Percentiles rank a stretch among this genome's conserved stretches.
Conservation (phyloP, 2,329 filamentous ascomycete species). For the Neoscytalidium dimidiatum region DNA sequence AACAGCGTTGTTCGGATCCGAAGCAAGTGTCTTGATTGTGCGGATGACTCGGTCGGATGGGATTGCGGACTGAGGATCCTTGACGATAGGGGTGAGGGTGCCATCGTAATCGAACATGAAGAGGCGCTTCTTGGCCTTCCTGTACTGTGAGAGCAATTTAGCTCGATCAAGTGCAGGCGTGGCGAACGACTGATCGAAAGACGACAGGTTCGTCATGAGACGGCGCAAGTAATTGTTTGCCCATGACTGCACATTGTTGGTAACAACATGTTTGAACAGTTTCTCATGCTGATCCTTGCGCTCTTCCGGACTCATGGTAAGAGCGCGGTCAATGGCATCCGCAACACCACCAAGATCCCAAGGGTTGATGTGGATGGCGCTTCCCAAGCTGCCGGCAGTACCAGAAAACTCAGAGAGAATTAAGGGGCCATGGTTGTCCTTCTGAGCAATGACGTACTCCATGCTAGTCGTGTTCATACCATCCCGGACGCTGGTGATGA, state of each 20-base stretch:
- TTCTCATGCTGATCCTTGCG: conserved; percentile 69
- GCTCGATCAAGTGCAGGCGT: conserved; percentile 82
- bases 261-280: conserved; percentile 81
- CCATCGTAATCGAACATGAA: conserved; percentile 99
- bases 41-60: conserved; percentile 81
- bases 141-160: conserved; percentile 72
- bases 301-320: conserved; percentile 71
- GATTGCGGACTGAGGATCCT: conserved; percentile 84
- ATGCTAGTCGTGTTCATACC: conserved; percentile 98
- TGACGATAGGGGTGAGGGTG: conserved; percentile 90
- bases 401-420: conserved; percentile 97
- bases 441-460: conserved; percentile 92
- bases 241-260: conserved; percentile 85
- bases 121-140: conserved; percentile 72
- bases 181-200: conserved; percentile 70
- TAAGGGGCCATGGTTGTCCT: conserved; percentile 79
- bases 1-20: conserved; percentile 81
- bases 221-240: conserved; percentile 76
- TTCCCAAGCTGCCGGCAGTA: conserved; percentile 80
- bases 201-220: conserved; percentile 76
- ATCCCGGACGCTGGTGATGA: conserved; percentile 94
- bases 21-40: conserved; percentile 75
- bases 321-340: conserved; percentile 75
- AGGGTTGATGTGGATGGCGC: conserved; percentile 94
- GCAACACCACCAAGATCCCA: conserved; percentile 89